Evolutionary conservation across 2,329 filamentous ascomycete species (phyloP).

Genomic region (Aureobasidium uvarum): DNA sequence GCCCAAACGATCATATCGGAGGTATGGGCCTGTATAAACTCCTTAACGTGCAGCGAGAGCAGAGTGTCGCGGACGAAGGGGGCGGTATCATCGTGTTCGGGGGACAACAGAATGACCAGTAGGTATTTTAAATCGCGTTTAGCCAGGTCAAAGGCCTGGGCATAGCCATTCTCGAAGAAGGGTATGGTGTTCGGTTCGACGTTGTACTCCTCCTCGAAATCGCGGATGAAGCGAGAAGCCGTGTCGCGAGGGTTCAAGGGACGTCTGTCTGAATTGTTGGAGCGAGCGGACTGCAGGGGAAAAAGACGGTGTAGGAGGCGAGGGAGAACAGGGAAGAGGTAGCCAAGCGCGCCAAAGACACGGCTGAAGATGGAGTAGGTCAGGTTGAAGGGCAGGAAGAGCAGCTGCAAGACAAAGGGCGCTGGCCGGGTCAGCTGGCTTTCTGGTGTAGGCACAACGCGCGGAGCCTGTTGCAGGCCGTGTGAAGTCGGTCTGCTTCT

Average conservation of each 20-base stretch:
- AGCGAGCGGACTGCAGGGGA: conserved; percentile 56
- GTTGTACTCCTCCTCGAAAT: conserved; percentile 94
- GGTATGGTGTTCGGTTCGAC: conserved; percentile 59
- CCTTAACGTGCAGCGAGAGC: conserved; percentile 68
- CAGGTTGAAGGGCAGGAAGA: conserved; percentile 79
- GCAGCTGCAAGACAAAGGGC: conserved; percentile 70
- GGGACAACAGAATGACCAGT: conserved; percentile 81
- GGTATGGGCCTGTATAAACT: conserved; percentile 69
- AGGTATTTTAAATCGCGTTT: conserved; percentile 91
- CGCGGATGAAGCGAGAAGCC: conserved; percentile 80
- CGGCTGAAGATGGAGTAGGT: conserved; percentile 70
- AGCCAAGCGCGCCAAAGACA: conserved; percentile 69
- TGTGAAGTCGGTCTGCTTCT: conserved; percentile 22
- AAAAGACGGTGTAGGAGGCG: conserved; percentile 55
- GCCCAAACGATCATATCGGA: conserved; percentile 89
- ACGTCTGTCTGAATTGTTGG: conserved; percentile 62
- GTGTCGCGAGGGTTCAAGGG: conserved; percentile 82
- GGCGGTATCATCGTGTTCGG: conserved; percentile 90
- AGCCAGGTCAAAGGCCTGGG: conserved; percentile 83
- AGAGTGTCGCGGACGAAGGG: conserved; percentile 80
- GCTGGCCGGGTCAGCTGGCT: conserved; percentile 65
- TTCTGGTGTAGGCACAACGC: conserved; percentile 75
- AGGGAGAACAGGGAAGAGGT: conserved; percentile 78
- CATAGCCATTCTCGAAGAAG: conserved; percentile 86
- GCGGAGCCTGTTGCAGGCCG: conserved; percentile 68